Evolutionary conservation across 2,329 filamentous ascomycete genomes (phyloP).

Genomic region (Hypoxylon sp.): DNA sequence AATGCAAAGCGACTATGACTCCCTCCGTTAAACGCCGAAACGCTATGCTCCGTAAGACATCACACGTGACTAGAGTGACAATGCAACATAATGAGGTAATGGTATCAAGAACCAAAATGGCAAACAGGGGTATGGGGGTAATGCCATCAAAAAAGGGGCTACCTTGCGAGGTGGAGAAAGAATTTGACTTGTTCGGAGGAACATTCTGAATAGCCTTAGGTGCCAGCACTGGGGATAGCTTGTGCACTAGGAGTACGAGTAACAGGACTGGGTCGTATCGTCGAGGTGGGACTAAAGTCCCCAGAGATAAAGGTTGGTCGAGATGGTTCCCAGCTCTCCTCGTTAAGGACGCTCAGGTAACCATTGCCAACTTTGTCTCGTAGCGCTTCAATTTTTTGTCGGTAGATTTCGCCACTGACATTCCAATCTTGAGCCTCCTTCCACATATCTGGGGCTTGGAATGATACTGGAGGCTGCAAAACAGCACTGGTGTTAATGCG

Average conservation of each 20-base stretch:
- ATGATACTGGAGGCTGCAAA: conserved; percentile 54
- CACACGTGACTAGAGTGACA: conserved; percentile 48
- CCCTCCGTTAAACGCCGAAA: conserved; percentile 52
- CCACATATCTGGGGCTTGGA: conserved; percentile 57
- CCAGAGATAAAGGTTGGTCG: conserved; percentile 58
- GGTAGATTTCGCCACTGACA: conserved; percentile 82
- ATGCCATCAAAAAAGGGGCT: conserved; percentile 33
- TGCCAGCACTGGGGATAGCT: conserved; percentile 68
- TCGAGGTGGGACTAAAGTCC: conserved; percentile 57
- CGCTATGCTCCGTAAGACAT: conserved; percentile 55
- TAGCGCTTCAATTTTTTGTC: conserved; percentile 88
- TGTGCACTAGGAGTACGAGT: conserved; percentile 60
- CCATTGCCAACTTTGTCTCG: conserved; percentile 88
- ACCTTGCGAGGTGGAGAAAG: conserved; percentile 23
- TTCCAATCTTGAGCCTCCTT: conserved; percentile 72
- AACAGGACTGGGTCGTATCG: conserved; percentile 57
- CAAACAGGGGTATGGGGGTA: conserved; percentile 35
- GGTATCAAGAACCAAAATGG: conserved; percentile 37
- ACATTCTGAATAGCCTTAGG: conserved; percentile 60
- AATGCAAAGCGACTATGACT: conserved; percentile 47
- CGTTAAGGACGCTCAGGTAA: conserved; percentile 88
- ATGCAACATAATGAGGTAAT: conserved; percentile 44
- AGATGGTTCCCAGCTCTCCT: conserved; percentile 75
- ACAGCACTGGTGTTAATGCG: conserved; percentile 58
- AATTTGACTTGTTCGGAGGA: conserved; percentile 32